Evolutionary conservation across 1,284 basidiomycete species (phyloP).

Genomic region (Ceratobasidium papillatum): DNA sequence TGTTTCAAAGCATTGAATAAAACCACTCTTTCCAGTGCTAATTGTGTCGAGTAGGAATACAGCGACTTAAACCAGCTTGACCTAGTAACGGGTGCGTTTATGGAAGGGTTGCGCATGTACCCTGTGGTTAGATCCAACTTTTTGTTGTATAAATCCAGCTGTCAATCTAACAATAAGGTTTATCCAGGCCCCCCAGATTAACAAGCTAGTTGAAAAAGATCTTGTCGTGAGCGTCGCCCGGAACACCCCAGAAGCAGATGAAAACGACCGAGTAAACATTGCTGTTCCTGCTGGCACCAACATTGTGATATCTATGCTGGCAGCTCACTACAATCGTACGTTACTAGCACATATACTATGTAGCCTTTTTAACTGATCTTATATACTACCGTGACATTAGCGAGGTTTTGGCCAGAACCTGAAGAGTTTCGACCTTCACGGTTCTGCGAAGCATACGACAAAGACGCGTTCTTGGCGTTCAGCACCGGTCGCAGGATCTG

Average conservation of each 20-base stretch:
- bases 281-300: slow-evolving; percentile 5
- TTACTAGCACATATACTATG: too few species aligned
- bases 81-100: slow-evolving; percentile 15
- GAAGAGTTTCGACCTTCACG: slow-evolving; percentile 24
- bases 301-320: neutral
- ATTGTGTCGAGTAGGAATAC: slow-evolving; percentile 14
- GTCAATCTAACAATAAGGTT: neutral
- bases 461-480: slow-evolving; percentile 36
- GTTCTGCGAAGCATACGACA: slow-evolving; percentile 31
- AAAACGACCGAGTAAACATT: slow-evolving; percentile 5
- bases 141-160: too few species aligned
- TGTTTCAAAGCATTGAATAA: neutral
- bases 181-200: neutral
- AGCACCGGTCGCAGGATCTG: slow-evolving; percentile 21
- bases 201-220: neutral
- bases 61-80: slow-evolving; percentile 21
- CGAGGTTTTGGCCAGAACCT: slow-evolving; percentile 38
- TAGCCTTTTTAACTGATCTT: neutral
- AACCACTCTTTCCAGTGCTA: too few species aligned
- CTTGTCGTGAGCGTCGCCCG: slow-evolving; percentile 9
- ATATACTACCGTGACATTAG: neutral
- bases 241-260: slow-evolving; percentile 5
- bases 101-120: slow-evolving; percentile 39
- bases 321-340: slow-evolving; percentile 23
- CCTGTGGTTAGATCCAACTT: slow-evolving; percentile 14